A percentile compares a stretch with the other conserved stretches of the same genome.
Evolutionary conservation across 2,329 filamentous ascomycete genomes (phyloP).

Genomic region (Teratosphaeria epicoccoides): DNA sequence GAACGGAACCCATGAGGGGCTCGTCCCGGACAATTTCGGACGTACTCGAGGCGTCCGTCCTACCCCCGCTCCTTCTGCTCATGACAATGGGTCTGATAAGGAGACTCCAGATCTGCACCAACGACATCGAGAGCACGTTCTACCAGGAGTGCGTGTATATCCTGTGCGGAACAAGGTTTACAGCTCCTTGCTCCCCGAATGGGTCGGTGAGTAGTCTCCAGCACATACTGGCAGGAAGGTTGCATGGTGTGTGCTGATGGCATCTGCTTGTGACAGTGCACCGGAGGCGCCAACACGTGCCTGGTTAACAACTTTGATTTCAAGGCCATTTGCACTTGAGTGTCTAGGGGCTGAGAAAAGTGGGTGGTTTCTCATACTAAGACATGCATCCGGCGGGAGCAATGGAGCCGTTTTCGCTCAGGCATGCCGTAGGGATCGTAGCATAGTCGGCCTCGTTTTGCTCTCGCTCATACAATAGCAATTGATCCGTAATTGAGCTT

Average conservation of each 20-base stretch:
- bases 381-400: too few relatives aligned
- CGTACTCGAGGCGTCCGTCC: neutral
- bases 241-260: neutral
- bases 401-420: too few relatives aligned
- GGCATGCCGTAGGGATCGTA: too few relatives aligned
- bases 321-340: neutral
- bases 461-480: too few relatives aligned
- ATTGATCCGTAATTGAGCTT: too few relatives aligned
- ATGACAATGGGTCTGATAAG: neutral
- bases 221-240: too few relatives aligned
- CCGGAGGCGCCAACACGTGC: neutral
- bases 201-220: neutral
- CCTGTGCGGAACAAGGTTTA: neutral
- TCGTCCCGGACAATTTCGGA: neutral
- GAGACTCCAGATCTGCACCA: neutral
- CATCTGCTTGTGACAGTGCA: neutral
- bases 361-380: too few relatives aligned
- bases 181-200: neutral
- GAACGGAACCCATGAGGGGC: neutral
- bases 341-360: neutral
- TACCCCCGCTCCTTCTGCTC: neutral
- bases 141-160: neutral
- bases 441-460: too few relatives aligned
- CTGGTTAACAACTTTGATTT: neutral
- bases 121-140: neutral